Conservation (phyloP, 305 asterid species). For the Andrographis paniculata region DNA sequence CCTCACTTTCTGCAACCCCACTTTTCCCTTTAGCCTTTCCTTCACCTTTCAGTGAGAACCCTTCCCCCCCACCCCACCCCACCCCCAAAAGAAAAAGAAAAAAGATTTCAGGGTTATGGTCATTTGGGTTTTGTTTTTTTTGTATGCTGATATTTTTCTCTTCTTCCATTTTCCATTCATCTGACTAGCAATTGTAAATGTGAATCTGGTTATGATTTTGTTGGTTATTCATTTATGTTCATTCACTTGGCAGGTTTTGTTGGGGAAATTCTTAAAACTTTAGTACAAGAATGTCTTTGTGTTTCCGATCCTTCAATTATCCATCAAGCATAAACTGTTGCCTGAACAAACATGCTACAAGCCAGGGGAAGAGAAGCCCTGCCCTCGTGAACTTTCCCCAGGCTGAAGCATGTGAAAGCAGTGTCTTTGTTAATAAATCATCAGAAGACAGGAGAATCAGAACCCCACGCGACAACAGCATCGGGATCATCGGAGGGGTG, state of each 20-base stretch:
- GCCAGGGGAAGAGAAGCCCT: constrained; percentile 30
- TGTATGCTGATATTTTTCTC: background rate
- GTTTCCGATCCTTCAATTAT: constrained; percentile 36
- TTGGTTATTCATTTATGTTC: too few species aligned
- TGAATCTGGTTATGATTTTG: background rate
- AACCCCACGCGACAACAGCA: constrained; percentile 21
- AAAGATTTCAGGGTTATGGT: constrained; percentile 12
- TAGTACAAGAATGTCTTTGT: constrained; percentile 35
- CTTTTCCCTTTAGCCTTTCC: constrained; percentile 12
- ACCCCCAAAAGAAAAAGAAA: too few species aligned
- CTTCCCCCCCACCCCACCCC: too few species aligned
- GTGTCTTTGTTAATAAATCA: constrained; percentile 16
- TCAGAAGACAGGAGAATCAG: constrained; percentile 11
- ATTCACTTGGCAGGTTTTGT: background rate
- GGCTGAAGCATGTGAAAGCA: constrained; percentile 23
- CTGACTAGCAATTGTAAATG: too few species aligned
- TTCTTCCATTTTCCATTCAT: too few species aligned
- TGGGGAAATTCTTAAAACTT: constrained; percentile 1
- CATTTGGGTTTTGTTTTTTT: background rate
- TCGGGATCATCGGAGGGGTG: constrained; percentile 61
- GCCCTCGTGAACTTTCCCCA: constrained; percentile 25
- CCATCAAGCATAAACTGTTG: constrained; percentile 26
- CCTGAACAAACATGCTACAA: constrained; percentile 27
- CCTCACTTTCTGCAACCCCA: constrained; percentile 27
- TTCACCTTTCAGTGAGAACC: constrained; percentile 6